A percentile compares a stretch with the other conserved stretches of the same genome.
phyloP scores from a whole-genome alignment of 164 flowering plant genomes.

The Brasenia schreberi region DNA sequence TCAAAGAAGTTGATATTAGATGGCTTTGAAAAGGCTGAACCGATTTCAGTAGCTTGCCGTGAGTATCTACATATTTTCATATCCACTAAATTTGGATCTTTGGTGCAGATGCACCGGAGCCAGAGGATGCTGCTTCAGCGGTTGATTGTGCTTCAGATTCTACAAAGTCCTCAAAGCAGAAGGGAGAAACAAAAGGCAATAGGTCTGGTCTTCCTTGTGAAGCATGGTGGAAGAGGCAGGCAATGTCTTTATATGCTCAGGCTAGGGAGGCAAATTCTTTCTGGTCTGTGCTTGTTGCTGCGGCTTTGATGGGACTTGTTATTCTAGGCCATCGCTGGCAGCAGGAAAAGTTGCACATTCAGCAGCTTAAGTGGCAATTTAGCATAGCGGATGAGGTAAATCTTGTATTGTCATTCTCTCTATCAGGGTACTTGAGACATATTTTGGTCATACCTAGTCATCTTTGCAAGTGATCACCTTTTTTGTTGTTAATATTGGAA shows the following conservation, averaged over 20 bases:
- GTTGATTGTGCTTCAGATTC: slow-evolving; percentile 9
- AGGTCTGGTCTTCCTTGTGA: slow-evolving; percentile 49
- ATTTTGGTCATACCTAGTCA: no score
- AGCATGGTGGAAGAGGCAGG: slow-evolving; percentile 93
- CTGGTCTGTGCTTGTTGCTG: slow-evolving; percentile 84
- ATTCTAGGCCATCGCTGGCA: slow-evolving; percentile 89
- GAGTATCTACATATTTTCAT: no score
- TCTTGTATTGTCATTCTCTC: no score
- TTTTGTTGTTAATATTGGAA: no score
- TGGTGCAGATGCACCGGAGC: slow-evolving; percentile 8
- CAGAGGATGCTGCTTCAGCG: slow-evolving; percentile 6
- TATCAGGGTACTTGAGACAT: no score
- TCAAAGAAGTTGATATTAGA: slow-evolving; percentile 25
- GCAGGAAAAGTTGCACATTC: slow-evolving; percentile 66
- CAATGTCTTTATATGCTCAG: slow-evolving; percentile 52
- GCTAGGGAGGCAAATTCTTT: slow-evolving; percentile 74
- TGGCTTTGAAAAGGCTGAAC: slow-evolving; percentile 30
- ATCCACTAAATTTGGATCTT: slow-evolving; percentile 4
- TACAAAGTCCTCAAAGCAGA: slow-evolving; percentile 4
- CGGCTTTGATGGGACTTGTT: slow-evolving; percentile 92
- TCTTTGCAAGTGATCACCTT: no score
- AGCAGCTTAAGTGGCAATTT: slow-evolving; percentile 59
- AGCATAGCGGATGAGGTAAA: slow-evolving; percentile 51
- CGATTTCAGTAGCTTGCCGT: slow-evolving; percentile 14
- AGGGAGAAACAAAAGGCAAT: slow-evolving; percentile 22